Conservation (phyloP, 2,329 filamentous ascomycete genomes). For the Diaporthe velutina region DNA sequence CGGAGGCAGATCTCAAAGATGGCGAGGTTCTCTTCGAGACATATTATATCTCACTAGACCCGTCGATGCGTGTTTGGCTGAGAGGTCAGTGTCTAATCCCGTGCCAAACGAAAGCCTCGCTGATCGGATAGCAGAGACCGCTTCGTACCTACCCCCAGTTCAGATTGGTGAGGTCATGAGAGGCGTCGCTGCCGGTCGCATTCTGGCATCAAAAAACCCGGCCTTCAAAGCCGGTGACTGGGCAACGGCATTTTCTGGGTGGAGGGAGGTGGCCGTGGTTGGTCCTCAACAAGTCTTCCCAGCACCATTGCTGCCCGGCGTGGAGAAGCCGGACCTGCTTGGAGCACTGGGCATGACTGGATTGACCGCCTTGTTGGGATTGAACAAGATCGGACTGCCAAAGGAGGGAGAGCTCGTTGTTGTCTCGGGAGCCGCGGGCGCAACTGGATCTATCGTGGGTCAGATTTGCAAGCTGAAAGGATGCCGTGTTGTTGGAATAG, state of each 20-base stretch:
- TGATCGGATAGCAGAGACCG: constrained; percentile 31
- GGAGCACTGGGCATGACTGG: constrained; percentile 71
- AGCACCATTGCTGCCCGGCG: constrained; percentile 43
- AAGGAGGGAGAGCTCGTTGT: constrained; percentile 75
- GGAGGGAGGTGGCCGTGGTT: constrained; percentile 68
- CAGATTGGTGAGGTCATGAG: constrained; percentile 72
- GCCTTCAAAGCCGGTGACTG: constrained; percentile 64
- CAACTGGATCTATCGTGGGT: constrained; percentile 74
- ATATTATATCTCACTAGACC: constrained; percentile 72
- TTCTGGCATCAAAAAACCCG: constrained; percentile 61
- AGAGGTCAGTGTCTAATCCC: constrained; percentile 51
- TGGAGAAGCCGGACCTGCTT: constrained; percentile 63
- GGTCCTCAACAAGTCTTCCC: constrained; percentile 58
- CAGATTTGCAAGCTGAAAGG: constrained; percentile 77
- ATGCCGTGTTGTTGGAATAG: constrained; percentile 65
- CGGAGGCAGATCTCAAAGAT: constrained; percentile 60
- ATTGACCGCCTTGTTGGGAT: constrained; percentile 76
- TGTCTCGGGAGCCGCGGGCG: constrained; percentile 75
- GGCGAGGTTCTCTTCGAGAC: constrained; percentile 65
- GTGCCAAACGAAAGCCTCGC: not conserved
- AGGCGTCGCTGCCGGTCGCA: constrained; percentile 64
- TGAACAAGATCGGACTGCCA: constrained; percentile 72
- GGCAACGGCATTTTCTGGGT: constrained; percentile 64
- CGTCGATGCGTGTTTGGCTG: constrained; percentile 75
- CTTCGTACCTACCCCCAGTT: constrained; percentile 71